These are phyloP conservation scores for Dactylellina haptotyla DNA, from an alignment of 2,329 filamentous ascomycete species.

Conservation along the genomic window DNA sequence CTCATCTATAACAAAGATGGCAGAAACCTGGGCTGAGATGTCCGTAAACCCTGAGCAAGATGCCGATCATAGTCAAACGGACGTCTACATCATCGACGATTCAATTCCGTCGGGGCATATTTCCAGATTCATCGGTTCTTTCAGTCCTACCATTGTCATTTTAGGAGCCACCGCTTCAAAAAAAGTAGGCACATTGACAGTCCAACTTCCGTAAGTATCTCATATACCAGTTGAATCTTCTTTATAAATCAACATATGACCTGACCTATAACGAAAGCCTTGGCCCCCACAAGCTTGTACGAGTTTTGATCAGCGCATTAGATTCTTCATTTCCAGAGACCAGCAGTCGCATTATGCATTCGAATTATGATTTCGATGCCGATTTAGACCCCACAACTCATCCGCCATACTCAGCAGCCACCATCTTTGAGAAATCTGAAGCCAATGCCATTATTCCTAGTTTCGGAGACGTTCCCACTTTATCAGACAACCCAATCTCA, in stretches of 20 bases:
- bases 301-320: slow-evolving; percentile 2
- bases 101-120: neutral
- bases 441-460: neutral
- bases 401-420: neutral
- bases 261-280: neutral
- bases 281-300: neutral
- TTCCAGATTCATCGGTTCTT: neutral
- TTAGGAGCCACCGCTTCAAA: neutral
- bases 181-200: neutral
- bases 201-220: slow-evolving; percentile 17
- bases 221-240: neutral
- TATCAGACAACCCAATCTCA: neutral
- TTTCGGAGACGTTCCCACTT: neutral
- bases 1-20: slow-evolving; percentile 3
- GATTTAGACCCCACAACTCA: neutral
- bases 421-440: neutral
- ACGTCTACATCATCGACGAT: slow-evolving; percentile 18
- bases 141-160: neutral
- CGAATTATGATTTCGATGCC: neutral
- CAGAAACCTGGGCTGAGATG: slow-evolving; percentile 1
- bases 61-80: neutral
- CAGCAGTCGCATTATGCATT: neutral
- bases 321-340: neutral
- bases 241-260: neutral
- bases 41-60: neutral